Evolutionary conservation across 768 basidiomycete genomes (phyloP).

Genomic region (Lactarius indigo): DNA sequence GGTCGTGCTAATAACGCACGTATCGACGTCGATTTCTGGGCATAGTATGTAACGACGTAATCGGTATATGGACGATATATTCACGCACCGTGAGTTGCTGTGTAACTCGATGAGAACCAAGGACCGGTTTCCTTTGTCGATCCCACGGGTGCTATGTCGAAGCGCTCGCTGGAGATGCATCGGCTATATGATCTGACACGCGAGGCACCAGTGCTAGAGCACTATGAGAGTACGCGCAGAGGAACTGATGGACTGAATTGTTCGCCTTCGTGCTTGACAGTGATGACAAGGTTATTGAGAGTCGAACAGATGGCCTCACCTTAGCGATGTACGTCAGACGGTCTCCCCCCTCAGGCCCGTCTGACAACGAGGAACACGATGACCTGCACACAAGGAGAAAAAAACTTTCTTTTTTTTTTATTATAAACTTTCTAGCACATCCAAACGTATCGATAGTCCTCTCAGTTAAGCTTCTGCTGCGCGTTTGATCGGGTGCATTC

Average conservation of each 20-base stretch:
- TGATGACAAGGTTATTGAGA: background rate
- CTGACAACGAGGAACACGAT: background rate
- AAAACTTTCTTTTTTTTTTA: background rate
- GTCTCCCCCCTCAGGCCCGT: background rate
- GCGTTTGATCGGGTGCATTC: conserved; percentile 12
- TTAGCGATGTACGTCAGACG: conserved; percentile 1
- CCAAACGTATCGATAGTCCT: background rate
- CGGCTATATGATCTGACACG: background rate
- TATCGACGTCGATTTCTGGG: background rate
- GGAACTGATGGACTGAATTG: background rate
- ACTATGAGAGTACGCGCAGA: background rate
- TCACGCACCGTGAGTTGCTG: background rate
- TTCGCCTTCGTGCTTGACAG: background rate
- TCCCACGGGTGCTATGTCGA: background rate
- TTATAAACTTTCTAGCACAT: conserved; percentile 8
- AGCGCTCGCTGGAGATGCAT: background rate
- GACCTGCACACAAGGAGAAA: conserved; percentile 2
- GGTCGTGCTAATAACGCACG: background rate
- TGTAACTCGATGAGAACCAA: background rate
- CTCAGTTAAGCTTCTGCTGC: background rate
- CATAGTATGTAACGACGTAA: background rate
- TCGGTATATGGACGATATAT: background rate
- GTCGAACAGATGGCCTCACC: background rate
- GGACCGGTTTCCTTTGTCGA: background rate
- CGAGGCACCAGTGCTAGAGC: background rate